These are phyloP conservation scores for Aspergillus saccharolyticus DNA, from an alignment of 495 filamentous ascomycete species.

Conservation along the genomic window DNA sequence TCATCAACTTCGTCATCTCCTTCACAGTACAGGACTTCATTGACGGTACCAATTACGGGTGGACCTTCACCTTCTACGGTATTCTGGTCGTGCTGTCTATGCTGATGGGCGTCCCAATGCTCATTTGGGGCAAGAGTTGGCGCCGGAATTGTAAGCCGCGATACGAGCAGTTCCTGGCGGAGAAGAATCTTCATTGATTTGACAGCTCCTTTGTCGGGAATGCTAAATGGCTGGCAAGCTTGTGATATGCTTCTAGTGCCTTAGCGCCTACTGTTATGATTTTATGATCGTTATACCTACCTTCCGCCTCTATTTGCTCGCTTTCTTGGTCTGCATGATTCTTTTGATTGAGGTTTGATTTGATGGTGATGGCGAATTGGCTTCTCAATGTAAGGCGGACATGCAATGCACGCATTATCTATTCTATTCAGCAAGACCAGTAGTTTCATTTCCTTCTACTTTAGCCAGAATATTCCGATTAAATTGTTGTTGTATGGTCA, in stretches of 20 bases:
- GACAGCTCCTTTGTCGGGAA: neutral
- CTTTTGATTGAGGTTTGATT: too few species aligned
- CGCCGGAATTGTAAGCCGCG: slow-evolving; percentile 3
- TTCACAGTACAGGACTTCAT: slow-evolving; percentile 32
- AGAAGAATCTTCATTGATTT: neutral
- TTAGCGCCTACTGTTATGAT: neutral
- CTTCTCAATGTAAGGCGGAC: neutral
- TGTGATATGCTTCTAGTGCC: neutral
- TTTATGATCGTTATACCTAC: neutral
- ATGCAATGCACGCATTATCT: neutral
- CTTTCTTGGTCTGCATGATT: neutral
- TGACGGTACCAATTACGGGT: slow-evolving; percentile 26
- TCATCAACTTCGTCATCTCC: slow-evolving; percentile 32
- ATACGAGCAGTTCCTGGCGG: slow-evolving; percentile 1
- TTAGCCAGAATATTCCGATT: neutral
- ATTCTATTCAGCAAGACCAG: neutral
- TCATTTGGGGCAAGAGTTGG: slow-evolving; percentile 30
- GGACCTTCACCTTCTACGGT: slow-evolving; percentile 28
- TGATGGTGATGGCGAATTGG: too few species aligned
- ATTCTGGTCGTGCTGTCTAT: slow-evolving; percentile 22
- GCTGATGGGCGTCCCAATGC: slow-evolving; percentile 19
- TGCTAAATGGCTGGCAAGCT: neutral
- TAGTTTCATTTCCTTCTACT: neutral
- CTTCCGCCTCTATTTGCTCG: neutral
- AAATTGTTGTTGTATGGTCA: too few species aligned